Conservation (phyloP, 352 stramenopile species). For the Phytophthora agathidicida region DNA sequence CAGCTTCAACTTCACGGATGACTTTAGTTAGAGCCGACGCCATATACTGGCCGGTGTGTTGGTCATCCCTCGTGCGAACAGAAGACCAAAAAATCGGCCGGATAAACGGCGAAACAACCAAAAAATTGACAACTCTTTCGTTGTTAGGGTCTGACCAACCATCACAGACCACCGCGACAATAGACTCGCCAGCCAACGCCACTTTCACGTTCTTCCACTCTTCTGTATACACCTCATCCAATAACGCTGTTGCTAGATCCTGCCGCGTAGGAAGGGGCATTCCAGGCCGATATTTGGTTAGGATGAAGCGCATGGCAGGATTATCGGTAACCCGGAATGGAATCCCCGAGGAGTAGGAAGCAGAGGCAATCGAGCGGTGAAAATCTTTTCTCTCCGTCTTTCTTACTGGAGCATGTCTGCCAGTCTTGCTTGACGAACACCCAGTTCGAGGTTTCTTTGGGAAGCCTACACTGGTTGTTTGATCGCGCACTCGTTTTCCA, state of each 20-base stretch:
- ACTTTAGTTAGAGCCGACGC: background rate
- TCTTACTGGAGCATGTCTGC: too few species aligned
- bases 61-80: conserved; percentile 1
- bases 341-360: background rate
- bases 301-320: background rate
- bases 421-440: background rate
- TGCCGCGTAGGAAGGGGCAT: background rate
- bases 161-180: conserved; percentile 13
- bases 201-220: background rate
- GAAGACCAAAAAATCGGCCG: conserved; percentile 15
- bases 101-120: conserved; percentile 15
- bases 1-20: conserved; percentile 1
- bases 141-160: conserved; percentile 24
- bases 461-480: background rate
- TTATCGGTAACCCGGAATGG: conserved; percentile 8
- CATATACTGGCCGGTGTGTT: conserved; percentile 12
- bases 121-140: conserved; percentile 24
- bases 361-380: background rate
- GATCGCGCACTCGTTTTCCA: background rate
- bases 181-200: background rate
- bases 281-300: background rate
- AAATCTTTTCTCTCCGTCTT: background rate
- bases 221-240: background rate
- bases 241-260: background rate
- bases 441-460: background rate